Evolutionary conservation across 2,329 filamentous ascomycete species (phyloP).

Genomic region (Paecilomyces formosus): DNA sequence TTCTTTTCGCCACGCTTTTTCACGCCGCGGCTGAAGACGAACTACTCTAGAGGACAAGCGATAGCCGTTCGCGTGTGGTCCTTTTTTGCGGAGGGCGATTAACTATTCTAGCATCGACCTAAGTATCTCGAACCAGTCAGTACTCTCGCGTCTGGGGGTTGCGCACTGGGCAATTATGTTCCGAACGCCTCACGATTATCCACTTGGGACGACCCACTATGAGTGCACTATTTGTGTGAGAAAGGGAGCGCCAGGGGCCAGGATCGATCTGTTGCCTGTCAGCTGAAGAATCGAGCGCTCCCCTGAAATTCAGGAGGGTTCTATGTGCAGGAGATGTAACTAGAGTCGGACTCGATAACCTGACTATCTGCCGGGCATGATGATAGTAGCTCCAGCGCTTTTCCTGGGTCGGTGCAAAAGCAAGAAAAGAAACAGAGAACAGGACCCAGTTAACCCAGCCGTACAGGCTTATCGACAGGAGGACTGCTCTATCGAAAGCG

Average conservation of each 20-base stretch:
- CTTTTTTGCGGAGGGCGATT: neutral
- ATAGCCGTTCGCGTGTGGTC: neutral
- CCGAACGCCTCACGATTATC: neutral
- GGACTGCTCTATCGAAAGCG: neutral
- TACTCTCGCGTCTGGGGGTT: neutral
- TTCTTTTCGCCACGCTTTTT: neutral
- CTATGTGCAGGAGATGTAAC: neutral
- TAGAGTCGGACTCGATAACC: neutral
- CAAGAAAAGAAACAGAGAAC: neutral
- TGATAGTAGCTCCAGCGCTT: no score
- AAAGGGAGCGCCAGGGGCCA: neutral
- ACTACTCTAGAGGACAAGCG: neutral
- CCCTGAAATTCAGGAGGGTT: neutral
- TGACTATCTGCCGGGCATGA: no score
- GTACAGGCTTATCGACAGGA: neutral
- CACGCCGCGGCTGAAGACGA: neutral
- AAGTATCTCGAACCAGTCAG: neutral
- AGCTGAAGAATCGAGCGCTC: neutral
- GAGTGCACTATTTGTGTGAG: neutral
- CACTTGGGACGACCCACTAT: neutral
- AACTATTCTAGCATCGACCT: neutral
- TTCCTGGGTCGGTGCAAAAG: neutral
- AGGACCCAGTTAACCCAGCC: neutral
- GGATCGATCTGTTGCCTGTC: neutral
- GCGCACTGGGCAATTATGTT: neutral